Evolutionary conservation across 805 yeast species (phyloP), one percentile per base, ranked within the genome.

Genomic region (Ogataea dorogensis): DNA sequence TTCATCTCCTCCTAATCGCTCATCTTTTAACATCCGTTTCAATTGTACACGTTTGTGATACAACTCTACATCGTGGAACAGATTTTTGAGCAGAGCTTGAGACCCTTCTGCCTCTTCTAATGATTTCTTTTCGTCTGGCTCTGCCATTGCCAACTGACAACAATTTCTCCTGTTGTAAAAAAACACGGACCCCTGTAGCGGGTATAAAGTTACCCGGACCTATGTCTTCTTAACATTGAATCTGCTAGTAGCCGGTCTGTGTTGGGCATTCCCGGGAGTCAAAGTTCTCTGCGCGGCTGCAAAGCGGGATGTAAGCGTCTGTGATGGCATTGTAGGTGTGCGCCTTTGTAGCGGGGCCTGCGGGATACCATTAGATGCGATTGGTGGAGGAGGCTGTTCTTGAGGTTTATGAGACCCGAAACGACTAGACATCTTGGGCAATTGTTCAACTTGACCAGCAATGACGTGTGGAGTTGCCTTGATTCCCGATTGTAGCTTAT

Each of bases 41-140:
- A 52, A 18, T 21, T 53, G 55, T 6, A 57, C 59, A 22, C 57
- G 52, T 30, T 51, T 53, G 31, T 56, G 60, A 24, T 57, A 57
- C 15, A 52, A 37, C 25, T 53, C 59, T 4, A 57, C 51, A 28
- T 57, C 62, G 18, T 45, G 52, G 9, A 49, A 48, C n/a, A 57
- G 45, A 29, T 47, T 48, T 1, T 49, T 52, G 8, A 57, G 38
- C 17, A 57, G 36, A 12, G 38, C 26, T 25, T 24, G 43, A 9
- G 40, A 31, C 3, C 35, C 33, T 7, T 39, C 32, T 5, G 31
- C 3, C 10, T 25, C 31, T 6, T 29, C 23, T 13, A 18, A 40
- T n/a, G 17, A 21, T 10, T 35, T 35, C 12, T 24, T 27, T 20
- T 22, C 39, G 14, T 25, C 48, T 27, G 40, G 37, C 27, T 40